Conservation (phyloP, 2,329 filamentous ascomycete species). For the Apiospora marii region DNA sequence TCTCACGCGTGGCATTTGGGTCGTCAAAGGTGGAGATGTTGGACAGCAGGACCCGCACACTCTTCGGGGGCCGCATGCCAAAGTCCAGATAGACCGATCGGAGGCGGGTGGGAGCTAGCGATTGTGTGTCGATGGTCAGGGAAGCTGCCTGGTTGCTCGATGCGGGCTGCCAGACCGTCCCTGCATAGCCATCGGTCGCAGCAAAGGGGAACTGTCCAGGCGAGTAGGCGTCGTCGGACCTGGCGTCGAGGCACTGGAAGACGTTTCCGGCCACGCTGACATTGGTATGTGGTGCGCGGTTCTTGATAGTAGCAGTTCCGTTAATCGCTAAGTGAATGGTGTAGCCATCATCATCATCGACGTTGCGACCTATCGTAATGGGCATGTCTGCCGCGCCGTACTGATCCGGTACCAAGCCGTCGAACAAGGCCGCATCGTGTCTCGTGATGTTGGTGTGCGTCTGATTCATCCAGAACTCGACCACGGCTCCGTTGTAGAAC, state of each 20-base stretch:
- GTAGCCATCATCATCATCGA: not conserved
- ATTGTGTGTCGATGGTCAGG: not conserved
- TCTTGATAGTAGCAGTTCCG: not conserved
- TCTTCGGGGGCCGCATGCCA: slow-evolving; percentile 17
- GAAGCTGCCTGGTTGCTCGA: not conserved
- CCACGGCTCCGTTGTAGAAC: slow-evolving; percentile 23
- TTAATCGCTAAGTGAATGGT: slow-evolving; percentile 6
- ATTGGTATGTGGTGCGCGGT: not conserved
- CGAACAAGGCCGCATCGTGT: slow-evolving; percentile 2
- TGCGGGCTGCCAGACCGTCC: slow-evolving; percentile 8
- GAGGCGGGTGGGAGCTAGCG: not conserved
- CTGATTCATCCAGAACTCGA: slow-evolving; percentile 23
- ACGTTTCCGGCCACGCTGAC: not conserved
- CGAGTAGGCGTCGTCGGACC: not conserved
- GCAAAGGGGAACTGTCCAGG: slow-evolving; percentile 19
- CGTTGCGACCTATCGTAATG: slow-evolving; percentile 14
- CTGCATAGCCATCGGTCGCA: slow-evolving; percentile 8
- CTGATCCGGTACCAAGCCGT: slow-evolving; percentile 11
- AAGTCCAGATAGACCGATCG: slow-evolving; percentile 17
- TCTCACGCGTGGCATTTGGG: not conserved
- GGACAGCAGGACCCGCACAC: slow-evolving; percentile 17
- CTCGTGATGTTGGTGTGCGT: slow-evolving; percentile 16
- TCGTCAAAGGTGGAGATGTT: slow-evolving; percentile 22
- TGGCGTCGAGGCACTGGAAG: slow-evolving; percentile 7
- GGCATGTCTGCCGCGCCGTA: slow-evolving; percentile 13